phyloP scores from a whole-genome alignment of 495 filamentous ascomycete genomes.

The Darksidea phi region DNA sequence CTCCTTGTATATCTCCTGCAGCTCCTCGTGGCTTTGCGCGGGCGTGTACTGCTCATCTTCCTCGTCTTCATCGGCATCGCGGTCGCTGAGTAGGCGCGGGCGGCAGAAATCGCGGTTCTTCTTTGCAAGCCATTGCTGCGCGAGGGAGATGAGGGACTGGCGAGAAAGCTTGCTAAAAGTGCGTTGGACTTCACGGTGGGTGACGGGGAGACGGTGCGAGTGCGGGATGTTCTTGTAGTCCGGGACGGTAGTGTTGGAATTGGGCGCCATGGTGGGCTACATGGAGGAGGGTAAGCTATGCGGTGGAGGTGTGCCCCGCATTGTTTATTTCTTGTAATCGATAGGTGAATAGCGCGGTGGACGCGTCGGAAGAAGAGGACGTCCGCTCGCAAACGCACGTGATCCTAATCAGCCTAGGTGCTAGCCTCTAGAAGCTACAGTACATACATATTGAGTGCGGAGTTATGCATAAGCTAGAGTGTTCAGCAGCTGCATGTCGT shows the following conservation, averaged over 20 bases:
- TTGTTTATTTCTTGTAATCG: constrained; percentile 22
- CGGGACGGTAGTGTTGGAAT: constrained; percentile 48
- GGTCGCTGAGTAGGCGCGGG: constrained; percentile 50
- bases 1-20: constrained; percentile 61
- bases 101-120: constrained; percentile 56
- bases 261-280: constrained; percentile 46
- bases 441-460: too few species aligned
- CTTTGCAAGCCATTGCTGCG: constrained; percentile 70
- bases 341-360: constrained; percentile 2
- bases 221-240: constrained; percentile 49
- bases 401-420: too few species aligned
- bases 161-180: constrained; percentile 68
- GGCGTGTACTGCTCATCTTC: constrained; percentile 56
- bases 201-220: constrained; percentile 57
- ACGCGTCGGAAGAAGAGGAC: background rate
- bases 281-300: background rate
- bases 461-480: too few species aligned
- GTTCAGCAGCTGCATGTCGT: too few species aligned
- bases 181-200: constrained; percentile 62
- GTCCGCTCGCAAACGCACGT: too few species aligned
- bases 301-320: constrained; percentile 3
- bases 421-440: too few species aligned
- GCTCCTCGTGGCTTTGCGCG: constrained; percentile 58
- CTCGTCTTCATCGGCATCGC: constrained; percentile 47
- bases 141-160: constrained; percentile 65